phyloP scores from a whole-genome alignment of 2,329 filamentous ascomycete genomes.

The Hypoxylon rubiginosum region DNA sequence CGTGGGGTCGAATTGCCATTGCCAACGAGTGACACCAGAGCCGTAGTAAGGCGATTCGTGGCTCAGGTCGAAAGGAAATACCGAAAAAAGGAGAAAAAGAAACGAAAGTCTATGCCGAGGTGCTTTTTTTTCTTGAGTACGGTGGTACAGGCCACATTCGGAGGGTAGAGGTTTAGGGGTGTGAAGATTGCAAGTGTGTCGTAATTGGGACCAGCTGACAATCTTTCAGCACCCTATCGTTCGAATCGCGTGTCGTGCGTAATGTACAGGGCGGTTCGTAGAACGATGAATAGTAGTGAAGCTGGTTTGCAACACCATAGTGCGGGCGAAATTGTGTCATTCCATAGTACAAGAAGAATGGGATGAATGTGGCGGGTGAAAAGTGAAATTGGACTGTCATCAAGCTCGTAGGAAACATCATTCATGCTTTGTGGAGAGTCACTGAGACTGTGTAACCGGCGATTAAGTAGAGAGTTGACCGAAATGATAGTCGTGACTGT shows the following conservation, averaged over 20 bases:
- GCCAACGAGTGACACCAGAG: conserved; percentile 13
- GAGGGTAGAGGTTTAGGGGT: conserved; percentile 25
- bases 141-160: conserved; percentile 43
- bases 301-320: conserved; percentile 40
- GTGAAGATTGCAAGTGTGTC: conserved; percentile 23
- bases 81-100: conserved; percentile 26
- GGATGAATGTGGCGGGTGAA: conserved; percentile 18
- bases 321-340: conserved; percentile 33
- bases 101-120: conserved; percentile 48
- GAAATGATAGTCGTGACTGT: conserved; percentile 42
- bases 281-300: conserved; percentile 42
- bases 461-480: conserved; percentile 25
- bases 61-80: conserved; percentile 29
- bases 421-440: conserved; percentile 49
- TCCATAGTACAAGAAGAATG: conserved; percentile 40
- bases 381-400: conserved; percentile 45
- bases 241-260: conserved; percentile 42
- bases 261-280: conserved; percentile 51
- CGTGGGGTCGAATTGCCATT: not conserved
- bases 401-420: conserved; percentile 52
- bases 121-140: conserved; percentile 45
- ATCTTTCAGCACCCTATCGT: conserved; percentile 37
- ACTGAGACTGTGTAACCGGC: conserved; percentile 43
- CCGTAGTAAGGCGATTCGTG: conserved; percentile 7
- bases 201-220: conserved; percentile 32